Evolutionary conservation across 2,329 filamentous ascomycete species (phyloP), one percentile per base, ranked within the genome.

Genomic region (Dendrostoma leiphaemia): DNA sequence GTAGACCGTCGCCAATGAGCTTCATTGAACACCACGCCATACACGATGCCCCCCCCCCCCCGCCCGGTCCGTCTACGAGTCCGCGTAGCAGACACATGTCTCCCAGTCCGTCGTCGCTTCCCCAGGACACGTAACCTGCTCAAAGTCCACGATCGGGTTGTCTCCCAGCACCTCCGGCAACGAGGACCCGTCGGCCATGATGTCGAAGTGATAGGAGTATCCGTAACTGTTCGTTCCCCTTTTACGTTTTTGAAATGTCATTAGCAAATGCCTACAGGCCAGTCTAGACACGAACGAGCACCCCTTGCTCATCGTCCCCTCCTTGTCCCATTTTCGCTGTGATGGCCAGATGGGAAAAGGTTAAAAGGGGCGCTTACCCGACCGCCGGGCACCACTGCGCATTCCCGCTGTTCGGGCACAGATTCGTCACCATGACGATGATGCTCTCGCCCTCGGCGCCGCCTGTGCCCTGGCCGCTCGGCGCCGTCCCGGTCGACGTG

Each of bases 191-290:
- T 63, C 29, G 17, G 67, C 64, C 62, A 66, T 68, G 51, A 71
- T 70, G 58, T 71, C 69, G 50, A 71, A 71, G 58, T 70, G 67
- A 50, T 69, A 69, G 43, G 57, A 59, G 57, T 65, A 71, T 3
- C 68, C 67, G 53, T 70, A 70, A 3, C 65, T 28, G 48, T 71
- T 71, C 4, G 55, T 63, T 17, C 51, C 60, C n/a, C 63, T n/a
- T n/a, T n/a, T n/a, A n/a, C n/a, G n/a, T n/a, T n/a, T n/a, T n/a
- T 41, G 12, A 5, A 17, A 43, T 4, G 2, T 28, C 6, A 19
- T 49, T 24, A 54, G 44, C 40, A 47, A 29, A 4, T 17, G 17
- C n/a, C n/a, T n/a, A n/a, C n/a, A n/a, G n/a, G n/a, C n/a, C n/a
- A n/a, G n/a, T n/a, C n/a, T n/a, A n/a, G n/a, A n/a, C n/a, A n/a